Evolutionary conservation across 2,329 filamentous ascomycete species (phyloP), one percentile per base, ranked within the genome.

Genomic region (Colletotrichum tanaceti): DNA sequence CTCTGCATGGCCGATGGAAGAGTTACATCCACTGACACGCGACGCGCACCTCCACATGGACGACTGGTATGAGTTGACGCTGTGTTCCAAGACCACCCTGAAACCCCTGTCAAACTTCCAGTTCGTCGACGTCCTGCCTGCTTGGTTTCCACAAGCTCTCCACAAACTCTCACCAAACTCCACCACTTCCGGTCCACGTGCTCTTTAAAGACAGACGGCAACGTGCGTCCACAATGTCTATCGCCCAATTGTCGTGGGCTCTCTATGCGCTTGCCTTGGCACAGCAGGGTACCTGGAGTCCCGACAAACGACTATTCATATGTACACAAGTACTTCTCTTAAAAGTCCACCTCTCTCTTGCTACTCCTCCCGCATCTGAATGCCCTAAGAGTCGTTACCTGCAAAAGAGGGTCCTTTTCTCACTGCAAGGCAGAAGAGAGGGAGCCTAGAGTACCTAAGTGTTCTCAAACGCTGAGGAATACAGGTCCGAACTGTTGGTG

Each of bases 61-160:
- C 22, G 13, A 38, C 58, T n/a, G 28, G 13, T 35, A 24, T 32
- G 47, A 16, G 22, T 50, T 50, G 52, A 43, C 61, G 44, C 62
- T 65, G 62, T 68, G 18, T 22, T 16, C 14, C 38, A 7, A 11
- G 54, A n/a, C n/a, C n/a, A 60, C 65, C 65, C 49, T 65, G 61
- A 60, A 55, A 65, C 59, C 11, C 20, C 11, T 28, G 39, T 32
- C 55, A 22, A 22, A 47, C 28, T 47, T 38, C n/a, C 55, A 58
- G n/a, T 4, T 38, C 47, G 11, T 18, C 20, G 63, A 38, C 63
- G 50, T 50, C 18, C 22, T 50, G 28, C 16, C 63, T 44, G 32
- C 46, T 58, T 47, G 2, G 13, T 7, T 22, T 47, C 35, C 38
- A n/a, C n/a, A n/a, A n/a, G n/a, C n/a, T n/a, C n/a, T n/a, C n/a